Evolutionary conservation across 352 stramenopile genomes (phyloP).

Genomic region (Globisporangium middletonii): DNA sequence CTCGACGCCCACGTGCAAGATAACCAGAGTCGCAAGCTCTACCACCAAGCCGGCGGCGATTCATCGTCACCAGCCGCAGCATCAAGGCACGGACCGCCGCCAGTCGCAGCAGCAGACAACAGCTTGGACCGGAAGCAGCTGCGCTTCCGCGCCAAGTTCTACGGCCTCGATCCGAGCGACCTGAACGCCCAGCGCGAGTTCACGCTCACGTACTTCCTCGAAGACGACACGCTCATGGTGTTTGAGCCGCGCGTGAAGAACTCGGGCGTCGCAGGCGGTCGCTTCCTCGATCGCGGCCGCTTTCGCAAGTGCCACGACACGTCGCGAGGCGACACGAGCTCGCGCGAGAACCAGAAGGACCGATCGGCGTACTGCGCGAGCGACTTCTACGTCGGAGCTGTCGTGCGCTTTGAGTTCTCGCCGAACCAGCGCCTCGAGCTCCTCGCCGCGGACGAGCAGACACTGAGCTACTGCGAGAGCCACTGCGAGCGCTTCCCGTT

Average conservation of each 20-base stretch:
- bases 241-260: conserved; percentile 70
- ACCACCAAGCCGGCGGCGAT: background rate
- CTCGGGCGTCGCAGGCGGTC: conserved; percentile 52
- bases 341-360: conserved; percentile 29
- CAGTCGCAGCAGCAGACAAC: conserved; percentile 17
- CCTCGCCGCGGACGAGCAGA: conserved; percentile 70
- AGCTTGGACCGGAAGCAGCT: conserved; percentile 59
- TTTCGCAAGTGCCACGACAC: conserved; percentile 43
- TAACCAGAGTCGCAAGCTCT: conserved; percentile 11
- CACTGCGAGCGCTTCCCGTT: conserved; percentile 61
- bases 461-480: conserved; percentile 70
- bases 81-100: conserved; percentile 24
- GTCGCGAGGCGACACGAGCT: conserved; percentile 13
- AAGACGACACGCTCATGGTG: conserved; percentile 71
- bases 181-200: conserved; percentile 54
- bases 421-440: conserved; percentile 64
- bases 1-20: conserved; percentile 15
- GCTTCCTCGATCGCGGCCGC: conserved; percentile 69
- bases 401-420: conserved; percentile 65
- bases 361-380: conserved; percentile 29
- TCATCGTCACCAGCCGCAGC: background rate
- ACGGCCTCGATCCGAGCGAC: conserved; percentile 24
- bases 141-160: conserved; percentile 65
- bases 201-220: conserved; percentile 74
- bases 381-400: conserved; percentile 71